Base-by-base conservation (phyloP, 140 eudicot genomes). In the Cichorium intybus region DNA sequence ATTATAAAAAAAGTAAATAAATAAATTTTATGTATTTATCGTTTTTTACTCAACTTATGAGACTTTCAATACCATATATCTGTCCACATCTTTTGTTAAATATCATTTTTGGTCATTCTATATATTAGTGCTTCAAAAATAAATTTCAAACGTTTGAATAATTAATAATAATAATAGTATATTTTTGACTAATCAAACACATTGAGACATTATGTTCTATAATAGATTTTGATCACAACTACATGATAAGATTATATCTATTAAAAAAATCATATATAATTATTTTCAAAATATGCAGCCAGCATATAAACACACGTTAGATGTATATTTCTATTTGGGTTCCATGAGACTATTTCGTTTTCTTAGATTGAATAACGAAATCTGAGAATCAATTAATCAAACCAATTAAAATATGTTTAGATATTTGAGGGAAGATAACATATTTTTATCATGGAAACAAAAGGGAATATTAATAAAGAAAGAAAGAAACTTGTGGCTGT, bases 401-500 rank as follows among this genome's bases (percentile, higher is more conserved):
- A 4, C 49, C 18, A 43, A 14, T 28, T 46, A 10, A 70, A 65
- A n/a, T 6, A 35, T 23, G 18, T 26, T 48, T 26, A 61, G 24
- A 71, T 62, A 51, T 51, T 50, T 20, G 64, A 61, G 29, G 58
- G 26, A 65, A 15, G 78, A 68, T 75, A 68, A 68, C 48, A 52
- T 68, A 75, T 23, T 31, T 29, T 21, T 46, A n/a, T 50, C 20
- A 43, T 43, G 7, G 49, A 43, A 43, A 15, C 49, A 15, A 15
- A 43, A 43, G 5, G 29, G 47, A 49, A 56, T 43, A 62, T 49
- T 60, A 70, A 14, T 60, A 70, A 14, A 68, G 12, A 56, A 75
- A 52, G 21, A 75, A 45, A 11, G 49, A 12, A 48, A 26, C 24
- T 7, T 70, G 73, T 76, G 81, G 81, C 77, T 70, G 21, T 33